Evolutionary conservation across 2,329 filamentous ascomycete species (phyloP).

Genomic region (Colletotrichum eleusines): DNA sequence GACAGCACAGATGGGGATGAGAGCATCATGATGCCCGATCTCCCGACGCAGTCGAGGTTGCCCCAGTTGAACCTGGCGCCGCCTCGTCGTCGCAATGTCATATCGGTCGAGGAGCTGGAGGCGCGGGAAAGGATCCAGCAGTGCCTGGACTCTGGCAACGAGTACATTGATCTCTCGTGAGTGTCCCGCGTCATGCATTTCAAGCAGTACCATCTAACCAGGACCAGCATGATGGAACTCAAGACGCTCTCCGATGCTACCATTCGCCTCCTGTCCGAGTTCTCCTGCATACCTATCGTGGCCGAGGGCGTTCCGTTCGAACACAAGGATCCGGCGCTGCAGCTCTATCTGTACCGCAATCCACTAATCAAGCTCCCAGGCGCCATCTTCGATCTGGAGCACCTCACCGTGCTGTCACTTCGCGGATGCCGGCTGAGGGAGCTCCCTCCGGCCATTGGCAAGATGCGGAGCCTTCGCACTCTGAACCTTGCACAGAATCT

Average conservation of each 20-base stretch:
- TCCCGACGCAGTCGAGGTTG: slow-evolving; percentile 52
- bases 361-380: slow-evolving; percentile 66
- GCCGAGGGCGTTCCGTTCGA: slow-evolving; percentile 70
- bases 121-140: slow-evolving; percentile 61
- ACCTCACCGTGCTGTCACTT: slow-evolving; percentile 74
- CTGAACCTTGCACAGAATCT: slow-evolving; percentile 76
- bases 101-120: slow-evolving; percentile 57
- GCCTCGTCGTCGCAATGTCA: slow-evolving; percentile 45
- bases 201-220: slow-evolving; percentile 24
- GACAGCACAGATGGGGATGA: slow-evolving; percentile 64
- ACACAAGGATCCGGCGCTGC: slow-evolving; percentile 68
- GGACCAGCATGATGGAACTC: slow-evolving; percentile 59
- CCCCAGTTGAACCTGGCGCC: slow-evolving; percentile 53
- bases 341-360: slow-evolving; percentile 73
- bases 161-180: slow-evolving; percentile 73
- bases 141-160: slow-evolving; percentile 69
- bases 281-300: slow-evolving; percentile 67
- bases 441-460: slow-evolving; percentile 70
- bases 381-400: slow-evolving; percentile 70
- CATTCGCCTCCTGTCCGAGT: slow-evolving; percentile 66
- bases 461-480: slow-evolving; percentile 68
- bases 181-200: slow-evolving; percentile 45
- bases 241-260: slow-evolving; percentile 67
- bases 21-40: slow-evolving; percentile 49
- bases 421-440: slow-evolving; percentile 72